Evolutionary conservation across 2,329 filamentous ascomycete genomes (phyloP).

Genomic region (Sordariomycetes sp.): DNA sequence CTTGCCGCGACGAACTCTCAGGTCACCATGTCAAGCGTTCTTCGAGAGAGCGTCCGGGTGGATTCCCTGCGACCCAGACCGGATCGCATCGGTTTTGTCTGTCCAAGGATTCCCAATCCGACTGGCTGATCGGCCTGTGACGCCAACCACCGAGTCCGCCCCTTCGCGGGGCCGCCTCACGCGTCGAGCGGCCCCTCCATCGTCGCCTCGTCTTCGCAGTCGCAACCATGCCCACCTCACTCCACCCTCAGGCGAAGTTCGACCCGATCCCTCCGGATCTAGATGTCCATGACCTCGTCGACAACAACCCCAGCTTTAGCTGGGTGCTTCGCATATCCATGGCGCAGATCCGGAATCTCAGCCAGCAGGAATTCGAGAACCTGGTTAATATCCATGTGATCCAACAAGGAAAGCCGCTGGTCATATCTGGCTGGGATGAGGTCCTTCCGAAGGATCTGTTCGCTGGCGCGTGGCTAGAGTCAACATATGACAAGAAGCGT

Average conservation of each 20-base stretch:
- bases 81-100: not conserved
- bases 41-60: not conserved
- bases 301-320: slow-evolving; percentile 73
- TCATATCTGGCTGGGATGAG: slow-evolving; percentile 81
- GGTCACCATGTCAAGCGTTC: not conserved
- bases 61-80: not conserved
- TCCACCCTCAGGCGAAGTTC: slow-evolving; percentile 78
- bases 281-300: slow-evolving; percentile 65
- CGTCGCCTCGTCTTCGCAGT: slow-evolving; percentile 1
- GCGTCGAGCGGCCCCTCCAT: not conserved
- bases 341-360: slow-evolving; percentile 66
- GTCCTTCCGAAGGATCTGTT: slow-evolving; percentile 70
- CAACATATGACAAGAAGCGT: slow-evolving; percentile 72
- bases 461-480: slow-evolving; percentile 67
- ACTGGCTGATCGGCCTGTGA: not conserved
- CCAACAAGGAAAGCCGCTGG: slow-evolving; percentile 72
- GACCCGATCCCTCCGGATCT: slow-evolving; percentile 83
- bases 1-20: not conserved
- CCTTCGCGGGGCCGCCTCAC: not conserved
- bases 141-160: not conserved
- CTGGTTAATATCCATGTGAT: slow-evolving; percentile 78
- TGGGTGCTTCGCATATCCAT: slow-evolving; percentile 74
- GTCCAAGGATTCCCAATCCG: not conserved
- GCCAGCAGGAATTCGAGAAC: slow-evolving; percentile 73
- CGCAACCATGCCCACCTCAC: slow-evolving; percentile 57